phyloP scores from a whole-genome alignment of 2,329 filamentous ascomycete species.

The Ophiostoma perfectum region DNA sequence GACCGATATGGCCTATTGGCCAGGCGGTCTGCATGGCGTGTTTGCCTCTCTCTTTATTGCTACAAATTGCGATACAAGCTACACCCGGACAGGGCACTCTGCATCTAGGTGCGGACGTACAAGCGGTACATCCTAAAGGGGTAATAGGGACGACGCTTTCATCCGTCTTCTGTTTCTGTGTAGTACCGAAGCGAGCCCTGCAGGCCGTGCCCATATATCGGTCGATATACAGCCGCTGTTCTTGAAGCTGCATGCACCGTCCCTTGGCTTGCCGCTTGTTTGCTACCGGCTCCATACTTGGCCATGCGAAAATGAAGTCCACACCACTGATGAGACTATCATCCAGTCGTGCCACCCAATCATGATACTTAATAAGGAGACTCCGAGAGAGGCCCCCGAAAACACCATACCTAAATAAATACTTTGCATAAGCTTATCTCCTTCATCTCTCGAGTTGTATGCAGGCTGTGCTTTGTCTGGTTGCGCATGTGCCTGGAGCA shows the following conservation, averaged over 20 bases:
- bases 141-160: not conserved
- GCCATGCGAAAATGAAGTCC: not conserved
- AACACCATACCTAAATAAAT: no score
- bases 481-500: not conserved
- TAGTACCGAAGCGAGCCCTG: conserved; percentile 1
- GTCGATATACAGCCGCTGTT: not conserved
- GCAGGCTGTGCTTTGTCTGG: not conserved
- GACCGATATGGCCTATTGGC: not conserved
- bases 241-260: not conserved
- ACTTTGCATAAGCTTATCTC: not conserved
- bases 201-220: not conserved
- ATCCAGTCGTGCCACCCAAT: no score
- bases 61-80: not conserved
- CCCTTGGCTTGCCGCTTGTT: not conserved
- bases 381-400: no score
- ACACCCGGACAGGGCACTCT: not conserved
- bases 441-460: not conserved
- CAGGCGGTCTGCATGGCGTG: not conserved
- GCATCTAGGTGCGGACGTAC: not conserved
- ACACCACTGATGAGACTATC: no score
- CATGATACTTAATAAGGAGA: no score
- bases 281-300: not conserved
- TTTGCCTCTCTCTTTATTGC: not conserved
- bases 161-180: not conserved
- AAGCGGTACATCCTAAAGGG: not conserved